Evolutionary conservation across 495 filamentous ascomycete genomes (phyloP).

Genomic region (Aspergillus nanangensis): DNA sequence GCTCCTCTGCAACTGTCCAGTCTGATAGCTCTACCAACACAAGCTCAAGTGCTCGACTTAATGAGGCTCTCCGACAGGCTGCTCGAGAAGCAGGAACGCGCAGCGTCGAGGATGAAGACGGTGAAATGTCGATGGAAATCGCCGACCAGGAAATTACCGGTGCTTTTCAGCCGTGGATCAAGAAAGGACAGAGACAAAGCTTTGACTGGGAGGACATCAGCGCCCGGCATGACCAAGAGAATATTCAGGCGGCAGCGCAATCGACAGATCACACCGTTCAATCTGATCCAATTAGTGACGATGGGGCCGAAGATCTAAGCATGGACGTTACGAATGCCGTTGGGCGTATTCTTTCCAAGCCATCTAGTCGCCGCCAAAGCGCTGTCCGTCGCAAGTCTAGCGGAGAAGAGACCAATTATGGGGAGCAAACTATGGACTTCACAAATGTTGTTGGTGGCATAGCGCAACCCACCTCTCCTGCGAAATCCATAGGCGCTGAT

Average conservation of each 20-base stretch:
- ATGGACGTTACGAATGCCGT: slow-evolving; percentile 84
- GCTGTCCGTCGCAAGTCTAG: slow-evolving; percentile 32
- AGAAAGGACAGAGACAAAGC: slow-evolving; percentile 43
- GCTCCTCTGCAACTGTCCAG: slow-evolving; percentile 53
- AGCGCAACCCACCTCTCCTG: slow-evolving; percentile 27
- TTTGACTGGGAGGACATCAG: slow-evolving; percentile 47
- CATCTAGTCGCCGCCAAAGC: slow-evolving; percentile 29
- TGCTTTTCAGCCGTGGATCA: slow-evolving; percentile 66
- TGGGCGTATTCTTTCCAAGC: slow-evolving; percentile 69
- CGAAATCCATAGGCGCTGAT: slow-evolving; percentile 29
- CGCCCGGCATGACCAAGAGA: slow-evolving; percentile 57
- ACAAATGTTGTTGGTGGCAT: slow-evolving; percentile 72
- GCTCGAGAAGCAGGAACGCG: slow-evolving; percentile 66
- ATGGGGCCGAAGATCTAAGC: slow-evolving; percentile 62
- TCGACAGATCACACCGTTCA: slow-evolving; percentile 1
- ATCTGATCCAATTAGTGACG: slow-evolving; percentile 21
- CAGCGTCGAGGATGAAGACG: slow-evolving; percentile 55
- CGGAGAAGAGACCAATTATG: slow-evolving; percentile 37
- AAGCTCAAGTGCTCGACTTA: slow-evolving; percentile 63
- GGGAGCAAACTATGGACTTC: slow-evolving; percentile 73
- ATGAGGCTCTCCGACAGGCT: slow-evolving; percentile 73
- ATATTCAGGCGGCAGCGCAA: slow-evolving; percentile 50
- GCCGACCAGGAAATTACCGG: slow-evolving; percentile 78
- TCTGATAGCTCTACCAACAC: slow-evolving; percentile 53
- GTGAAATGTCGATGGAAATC: slow-evolving; percentile 65